phyloP scores from a whole-genome alignment of 768 basidiomycete species.

The Mycena haematopus region DNA sequence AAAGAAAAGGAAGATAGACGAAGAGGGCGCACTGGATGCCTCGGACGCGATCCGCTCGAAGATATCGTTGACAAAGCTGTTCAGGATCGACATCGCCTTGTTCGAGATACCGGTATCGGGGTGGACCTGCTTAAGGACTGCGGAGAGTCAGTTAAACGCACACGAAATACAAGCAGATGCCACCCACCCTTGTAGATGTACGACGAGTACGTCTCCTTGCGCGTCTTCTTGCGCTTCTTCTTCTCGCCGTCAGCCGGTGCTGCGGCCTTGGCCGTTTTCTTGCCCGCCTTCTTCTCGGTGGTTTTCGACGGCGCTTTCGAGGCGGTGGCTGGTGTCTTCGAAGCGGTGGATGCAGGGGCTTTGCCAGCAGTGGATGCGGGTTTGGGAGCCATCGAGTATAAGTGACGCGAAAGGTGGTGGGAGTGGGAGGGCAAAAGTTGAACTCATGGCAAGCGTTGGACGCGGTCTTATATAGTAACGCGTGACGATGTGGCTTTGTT shows the following conservation, averaged over 20 bases:
- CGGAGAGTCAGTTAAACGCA: constrained; percentile 8
- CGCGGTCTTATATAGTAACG: constrained; percentile 42
- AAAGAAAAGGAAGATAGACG: background rate
- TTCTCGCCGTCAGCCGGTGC: constrained; percentile 74
- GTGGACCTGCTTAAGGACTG: constrained; percentile 96
- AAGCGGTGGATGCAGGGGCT: constrained; percentile 72
- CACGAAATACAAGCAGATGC: background rate
- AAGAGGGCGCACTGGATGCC: constrained; percentile 73
- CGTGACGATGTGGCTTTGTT: constrained; percentile 42
- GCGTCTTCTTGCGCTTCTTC: constrained; percentile 86
- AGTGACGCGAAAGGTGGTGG: constrained; percentile 27
- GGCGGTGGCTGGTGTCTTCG: constrained; percentile 77
- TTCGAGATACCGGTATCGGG: constrained; percentile 99
- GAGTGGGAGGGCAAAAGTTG: constrained; percentile 32
- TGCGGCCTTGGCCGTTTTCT: constrained; percentile 76
- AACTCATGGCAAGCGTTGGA: constrained; percentile 21
- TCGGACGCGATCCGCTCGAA: constrained; percentile 92
- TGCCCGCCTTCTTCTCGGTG: constrained; percentile 64
- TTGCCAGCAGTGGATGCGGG: constrained; percentile 87
- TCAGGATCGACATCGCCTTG: constrained; percentile 98
- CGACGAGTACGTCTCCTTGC: constrained; percentile 93
- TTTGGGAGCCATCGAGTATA: constrained; percentile 63
- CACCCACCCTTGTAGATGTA: constrained; percentile 88
- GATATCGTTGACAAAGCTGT: constrained; percentile 96
- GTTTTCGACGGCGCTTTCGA: constrained; percentile 28